A percentile compares a stretch with the other conserved stretches of the same genome.
phyloP scores from a whole-genome alignment of 331 rosid genomes.

The Telfairia occidentalis region DNA sequence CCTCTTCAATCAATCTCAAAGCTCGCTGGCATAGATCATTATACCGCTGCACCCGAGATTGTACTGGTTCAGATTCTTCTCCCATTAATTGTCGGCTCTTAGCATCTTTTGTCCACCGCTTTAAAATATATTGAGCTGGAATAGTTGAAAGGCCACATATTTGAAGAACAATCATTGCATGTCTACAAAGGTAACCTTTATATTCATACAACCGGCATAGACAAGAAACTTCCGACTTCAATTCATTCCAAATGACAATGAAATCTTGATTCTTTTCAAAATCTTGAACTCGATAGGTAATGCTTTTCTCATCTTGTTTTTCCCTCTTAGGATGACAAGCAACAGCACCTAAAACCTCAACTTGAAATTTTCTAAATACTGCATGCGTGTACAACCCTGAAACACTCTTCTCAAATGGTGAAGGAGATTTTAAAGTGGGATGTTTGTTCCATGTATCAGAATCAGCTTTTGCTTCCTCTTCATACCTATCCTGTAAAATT shows the following conservation, averaged over 20 bases:
- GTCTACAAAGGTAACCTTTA: constrained; percentile 93
- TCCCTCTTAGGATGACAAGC: constrained; percentile 88
- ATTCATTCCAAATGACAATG: constrained; percentile 52
- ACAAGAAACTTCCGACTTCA: constrained; percentile 63
- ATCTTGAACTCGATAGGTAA: constrained; percentile 64
- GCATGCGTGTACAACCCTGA: constrained; percentile 71
- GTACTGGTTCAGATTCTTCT: constrained; percentile 49
- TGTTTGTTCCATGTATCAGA: constrained; percentile 77
- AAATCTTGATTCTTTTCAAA: constrained; percentile 64
- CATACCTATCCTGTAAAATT: constrained; percentile 81
- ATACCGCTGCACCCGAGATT: constrained; percentile 62
- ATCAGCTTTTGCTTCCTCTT: constrained; percentile 99
- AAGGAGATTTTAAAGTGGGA: constrained; percentile 67
- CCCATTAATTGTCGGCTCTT: constrained; percentile 47
- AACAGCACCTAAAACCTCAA: constrained; percentile 85
- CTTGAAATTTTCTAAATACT: constrained; percentile 82
- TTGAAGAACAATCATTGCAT: constrained; percentile 87
- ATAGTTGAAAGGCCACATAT: constrained; percentile 56
- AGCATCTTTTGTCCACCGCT: constrained; percentile 87
- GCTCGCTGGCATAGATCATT: constrained; percentile 69
- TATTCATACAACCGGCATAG: constrained; percentile 73
- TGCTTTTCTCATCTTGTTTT: constrained; percentile 44
- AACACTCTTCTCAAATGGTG: constrained; percentile 83
- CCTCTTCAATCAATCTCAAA: constrained; percentile 70
- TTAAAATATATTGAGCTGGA: constrained; percentile 75